Base-by-base conservation (phyloP, 257 asterid genomes). In the Prunella vulgaris region DNA sequence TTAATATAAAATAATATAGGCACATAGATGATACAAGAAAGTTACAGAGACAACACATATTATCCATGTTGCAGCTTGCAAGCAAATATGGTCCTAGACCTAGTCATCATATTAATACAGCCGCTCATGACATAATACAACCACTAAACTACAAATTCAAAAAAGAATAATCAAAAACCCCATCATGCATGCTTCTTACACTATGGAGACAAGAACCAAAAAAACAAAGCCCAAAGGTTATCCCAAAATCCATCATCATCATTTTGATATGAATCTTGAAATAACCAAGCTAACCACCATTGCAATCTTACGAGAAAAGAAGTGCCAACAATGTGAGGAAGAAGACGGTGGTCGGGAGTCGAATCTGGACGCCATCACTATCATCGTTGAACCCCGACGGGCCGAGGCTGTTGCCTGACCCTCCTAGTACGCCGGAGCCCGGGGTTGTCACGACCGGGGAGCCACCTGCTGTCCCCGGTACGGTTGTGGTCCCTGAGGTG, bases 361-460 rank as follows among this genome's bases (percentile, higher is more conserved):
- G 75, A 25, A 64, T 59, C 46, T 76, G 20, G 53, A 6, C 79
- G 35, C 78, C 95, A 2, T 53, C 62, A 28, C 79, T 83, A 18
- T 77, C 15, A 20, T 85, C 90, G 74, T 84, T 80, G 57, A 74
- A 74, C 5, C 90, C 90, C 0, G 93, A 63, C 0, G 96, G 92
- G 35, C 90, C 89, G 6, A 90, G 48, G 1, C 95, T 86, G 17
- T 46, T 76, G 82, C 69, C 81, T n/a, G 78, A 2, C 18, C 96
- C 88, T 28, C 95, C 95, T 14, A 86, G 21, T 5, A 82, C 48
- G 3, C 91, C 89, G 0, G 61, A 15, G 33, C 81, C 66, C 0
- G 95, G 90, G 56, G 79, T 81, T 8, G 89, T 89, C 40, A 83
- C 68, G 5, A 78, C 40, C 0, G 95, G 89, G 13, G 79, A n/a